A percentile compares a stretch with the other conserved stretches of the same genome.
phyloP scores from a whole-genome alignment of 805 yeast genomes.

The Saturnispora zaruensis region DNA sequence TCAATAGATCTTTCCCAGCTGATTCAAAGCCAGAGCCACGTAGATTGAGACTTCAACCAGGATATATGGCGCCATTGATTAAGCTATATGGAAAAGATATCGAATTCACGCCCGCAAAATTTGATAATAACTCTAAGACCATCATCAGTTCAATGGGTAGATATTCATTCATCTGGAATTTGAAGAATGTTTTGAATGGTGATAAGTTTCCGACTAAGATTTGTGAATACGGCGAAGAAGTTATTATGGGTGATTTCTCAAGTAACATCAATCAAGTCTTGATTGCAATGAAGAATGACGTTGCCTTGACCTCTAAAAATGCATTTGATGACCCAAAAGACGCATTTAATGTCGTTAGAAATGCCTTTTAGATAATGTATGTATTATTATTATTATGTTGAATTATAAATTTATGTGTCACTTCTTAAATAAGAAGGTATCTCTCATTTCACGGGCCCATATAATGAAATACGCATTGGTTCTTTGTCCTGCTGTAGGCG shows the following conservation, averaged over 20 bases:
- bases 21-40: conserved; percentile 62
- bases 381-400: neutral
- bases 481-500: conserved; percentile 48
- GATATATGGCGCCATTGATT: conserved; percentile 57
- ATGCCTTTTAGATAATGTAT: conserved; percentile 6
- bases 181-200: conserved; percentile 48
- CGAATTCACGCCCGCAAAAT: conserved; percentile 63
- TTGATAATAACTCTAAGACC: conserved; percentile 59
- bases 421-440: conserved; percentile 40
- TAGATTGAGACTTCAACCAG: conserved; percentile 60
- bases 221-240: conserved; percentile 48
- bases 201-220: conserved; percentile 51
- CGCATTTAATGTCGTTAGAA: conserved; percentile 25
- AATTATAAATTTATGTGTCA: conserved; percentile 13
- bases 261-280: conserved; percentile 66
- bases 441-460: conserved; percentile 53
- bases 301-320: conserved; percentile 55
- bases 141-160: conserved; percentile 34
- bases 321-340: conserved; percentile 46
- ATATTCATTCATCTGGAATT: conserved; percentile 72
- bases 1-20: conserved; percentile 52
- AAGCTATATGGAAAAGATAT: conserved; percentile 41
- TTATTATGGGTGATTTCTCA: conserved; percentile 72
- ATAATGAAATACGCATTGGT: conserved; percentile 51
- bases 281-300: conserved; percentile 68